Base-by-base conservation (phyloP, 345 rosid species). In the Citrus mangshanensis region DNA sequence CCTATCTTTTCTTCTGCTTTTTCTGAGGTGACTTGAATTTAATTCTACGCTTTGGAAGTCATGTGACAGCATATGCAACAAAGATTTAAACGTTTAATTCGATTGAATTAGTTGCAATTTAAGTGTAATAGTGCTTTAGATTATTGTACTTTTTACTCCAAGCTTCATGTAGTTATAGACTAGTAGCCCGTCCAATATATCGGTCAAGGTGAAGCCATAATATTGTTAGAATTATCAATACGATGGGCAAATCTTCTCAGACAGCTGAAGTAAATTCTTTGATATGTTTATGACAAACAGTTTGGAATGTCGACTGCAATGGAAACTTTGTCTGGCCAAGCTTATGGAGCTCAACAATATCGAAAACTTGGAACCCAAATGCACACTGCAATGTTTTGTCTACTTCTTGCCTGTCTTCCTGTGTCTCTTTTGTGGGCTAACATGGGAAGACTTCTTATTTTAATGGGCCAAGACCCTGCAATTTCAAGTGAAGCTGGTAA, bases 251-350 rank as follows among this genome's bases (percentile, higher is more conserved):
- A 46, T 12, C 51, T 12, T 46, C 18, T 46, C 18, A 46, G 4
- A 13, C 18, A 46, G 51, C 51, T 46, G 1, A 46, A 46, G 51
- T 0, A 46, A 46, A 13, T 3, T 46, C 16, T 46, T 13, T 46
- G 18, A 46, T 13, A 46, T 12, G 16, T 46, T 46, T 13, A 3
- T 13, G 51, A 46, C 18, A 0, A 46, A 19, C 93, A 92, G 98
- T 80, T 85, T 66, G 98, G 98, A 40, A 86, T 93, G 85, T 85
- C 99, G 2, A 86, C 81, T 83, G 96, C 93, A 22, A 77, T 93
- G 80, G 98, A 95, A 82, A 95, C 98, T 35, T 65, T 95, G 61
- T 85, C 91, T 72, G 97, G 99, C 4, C 98, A 93, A 89, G 92
- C 93, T 3, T 76, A 54, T 81, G 88, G 97, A 87, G 95, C 97